Percentiles rank a stretch among this genome's conserved stretches.
Evolutionary conservation across 306 rosid genomes (phyloP).

Genomic region (Sophora flavescens): DNA sequence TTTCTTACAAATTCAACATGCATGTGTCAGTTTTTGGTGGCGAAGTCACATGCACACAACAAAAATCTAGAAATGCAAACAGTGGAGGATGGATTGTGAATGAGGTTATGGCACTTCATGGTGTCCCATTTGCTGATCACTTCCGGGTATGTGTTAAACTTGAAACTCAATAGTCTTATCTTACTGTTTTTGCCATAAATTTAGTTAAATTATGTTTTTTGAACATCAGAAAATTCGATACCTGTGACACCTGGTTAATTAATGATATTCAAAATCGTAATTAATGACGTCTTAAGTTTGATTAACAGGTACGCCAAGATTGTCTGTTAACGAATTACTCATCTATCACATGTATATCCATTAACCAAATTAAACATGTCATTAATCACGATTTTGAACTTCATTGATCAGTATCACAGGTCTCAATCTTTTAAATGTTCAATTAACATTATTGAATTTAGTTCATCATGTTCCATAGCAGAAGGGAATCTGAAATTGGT

Average conservation of each 20-base stretch:
- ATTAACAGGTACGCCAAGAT: too few species aligned
- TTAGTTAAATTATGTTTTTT: too few species aligned
- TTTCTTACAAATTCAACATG: conserved; percentile 70
- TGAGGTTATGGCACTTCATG: conserved; percentile 76
- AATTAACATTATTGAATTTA: not conserved
- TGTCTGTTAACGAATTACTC: too few species aligned
- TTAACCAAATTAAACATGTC: too few species aligned
- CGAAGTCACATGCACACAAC: conserved; percentile 76
- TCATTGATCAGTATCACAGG: too few species aligned
- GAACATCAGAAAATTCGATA: too few species aligned
- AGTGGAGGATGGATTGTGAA: conserved; percentile 69
- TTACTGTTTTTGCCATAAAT: not conserved
- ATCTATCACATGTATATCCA: too few species aligned
- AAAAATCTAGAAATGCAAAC: conserved; percentile 51
- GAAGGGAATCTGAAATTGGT: not conserved
- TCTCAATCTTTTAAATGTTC: too few species aligned
- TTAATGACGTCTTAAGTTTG: too few species aligned
- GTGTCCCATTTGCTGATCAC: conserved; percentile 72
- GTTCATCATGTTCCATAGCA: not conserved
- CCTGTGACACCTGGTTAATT: too few species aligned
- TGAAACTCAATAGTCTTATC: conserved; percentile 6
- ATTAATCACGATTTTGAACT: too few species aligned
- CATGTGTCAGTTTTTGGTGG: conserved; percentile 66
- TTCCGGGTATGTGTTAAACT: conserved; percentile 64
- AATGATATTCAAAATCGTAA: too few species aligned